Conservation (phyloP, 441 rosid species). For the Euphorbia celastroides region DNA sequence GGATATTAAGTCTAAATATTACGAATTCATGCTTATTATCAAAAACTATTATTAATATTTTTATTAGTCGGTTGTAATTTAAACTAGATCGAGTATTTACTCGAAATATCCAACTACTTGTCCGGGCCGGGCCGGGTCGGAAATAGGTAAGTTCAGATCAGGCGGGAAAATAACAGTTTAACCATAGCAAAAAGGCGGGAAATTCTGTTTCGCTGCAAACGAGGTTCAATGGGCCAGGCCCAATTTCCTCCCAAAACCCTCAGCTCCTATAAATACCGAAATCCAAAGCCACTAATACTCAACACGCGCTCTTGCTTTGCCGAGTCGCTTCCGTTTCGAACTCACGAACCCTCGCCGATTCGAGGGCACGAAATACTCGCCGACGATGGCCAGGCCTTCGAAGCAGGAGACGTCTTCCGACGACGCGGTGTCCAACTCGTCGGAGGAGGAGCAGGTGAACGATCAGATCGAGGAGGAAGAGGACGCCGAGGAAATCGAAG, state of each 20-base stretch:
- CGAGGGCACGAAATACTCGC: not conserved
- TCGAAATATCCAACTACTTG: not conserved
- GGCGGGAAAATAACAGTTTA: slow-evolving; percentile 28
- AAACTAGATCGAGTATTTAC: not conserved
- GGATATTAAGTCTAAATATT: too few relatives aligned
- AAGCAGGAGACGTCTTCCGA: slow-evolving; percentile 59
- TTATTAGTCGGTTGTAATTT: too few relatives aligned
- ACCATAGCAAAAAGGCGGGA: slow-evolving; percentile 45
- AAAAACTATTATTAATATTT: too few relatives aligned
- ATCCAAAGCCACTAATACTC: not conserved
- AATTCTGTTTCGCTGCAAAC: slow-evolving; percentile 18
- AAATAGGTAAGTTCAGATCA: not conserved
- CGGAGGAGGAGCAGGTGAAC: slow-evolving; percentile 57
- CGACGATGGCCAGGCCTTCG: slow-evolving; percentile 65
- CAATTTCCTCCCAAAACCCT: not conserved
- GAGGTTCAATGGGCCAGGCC: not conserved
- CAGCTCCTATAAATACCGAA: slow-evolving; percentile 2
- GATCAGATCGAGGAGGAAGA: slow-evolving; percentile 71
- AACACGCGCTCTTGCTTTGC: too few relatives aligned
- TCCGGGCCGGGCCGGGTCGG: not conserved
- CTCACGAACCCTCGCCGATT: slow-evolving; percentile 36
- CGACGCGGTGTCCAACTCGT: slow-evolving; percentile 54
- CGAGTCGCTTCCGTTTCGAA: slow-evolving; percentile 13
- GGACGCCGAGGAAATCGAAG: slow-evolving; percentile 92
- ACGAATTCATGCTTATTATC: too few relatives aligned